phyloP scores from a whole-genome alignment of 352 stramenopile genomes.

The Phytophthora sansomeana region DNA sequence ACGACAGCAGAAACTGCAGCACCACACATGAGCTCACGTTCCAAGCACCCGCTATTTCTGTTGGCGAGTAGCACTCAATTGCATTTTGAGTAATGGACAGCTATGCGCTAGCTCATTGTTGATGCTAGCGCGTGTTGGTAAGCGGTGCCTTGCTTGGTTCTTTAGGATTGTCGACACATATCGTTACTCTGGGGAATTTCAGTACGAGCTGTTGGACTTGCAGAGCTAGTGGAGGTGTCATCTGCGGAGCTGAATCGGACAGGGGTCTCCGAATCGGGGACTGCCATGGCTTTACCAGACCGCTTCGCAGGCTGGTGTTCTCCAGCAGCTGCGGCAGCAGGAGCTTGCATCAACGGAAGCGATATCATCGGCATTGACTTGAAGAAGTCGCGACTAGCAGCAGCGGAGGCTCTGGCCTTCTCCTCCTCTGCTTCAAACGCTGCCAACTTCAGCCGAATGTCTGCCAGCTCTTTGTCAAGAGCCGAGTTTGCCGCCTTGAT shows the following conservation, averaged over 20 bases:
- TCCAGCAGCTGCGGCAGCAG: slow-evolving; percentile 21
- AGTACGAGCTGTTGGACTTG: slow-evolving; percentile 23
- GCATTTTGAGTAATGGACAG: slow-evolving; percentile 20
- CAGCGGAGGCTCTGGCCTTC: slow-evolving; percentile 18
- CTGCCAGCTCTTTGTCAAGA: slow-evolving; percentile 43
- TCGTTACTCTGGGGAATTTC: slow-evolving; percentile 21
- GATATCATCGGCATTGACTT: slow-evolving; percentile 47
- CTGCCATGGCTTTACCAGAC: slow-evolving; percentile 10
- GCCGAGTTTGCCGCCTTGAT: slow-evolving; percentile 37
- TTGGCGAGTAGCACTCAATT: slow-evolving; percentile 11
- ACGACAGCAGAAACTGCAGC: slow-evolving; percentile 1
- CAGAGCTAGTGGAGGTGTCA: slow-evolving; percentile 35
- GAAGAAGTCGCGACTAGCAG: slow-evolving; percentile 52
- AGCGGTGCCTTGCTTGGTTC: slow-evolving; percentile 10
- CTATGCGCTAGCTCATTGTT: slow-evolving; percentile 2
- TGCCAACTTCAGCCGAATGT: slow-evolving; percentile 31
- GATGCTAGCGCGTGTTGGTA: slow-evolving; percentile 5
- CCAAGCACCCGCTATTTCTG: slow-evolving; percentile 21
- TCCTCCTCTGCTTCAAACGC: slow-evolving; percentile 38
- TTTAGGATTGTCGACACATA: slow-evolving; percentile 37
- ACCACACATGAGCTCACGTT: background rate
- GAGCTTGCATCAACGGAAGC: slow-evolving; percentile 41
- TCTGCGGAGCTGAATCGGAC: slow-evolving; percentile 31
- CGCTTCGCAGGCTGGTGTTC: slow-evolving; percentile 27
- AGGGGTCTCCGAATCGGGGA: slow-evolving; percentile 15